phyloP scores from a whole-genome alignment of 768 basidiomycete genomes.

The Termitomyces eurrhizus region DNA sequence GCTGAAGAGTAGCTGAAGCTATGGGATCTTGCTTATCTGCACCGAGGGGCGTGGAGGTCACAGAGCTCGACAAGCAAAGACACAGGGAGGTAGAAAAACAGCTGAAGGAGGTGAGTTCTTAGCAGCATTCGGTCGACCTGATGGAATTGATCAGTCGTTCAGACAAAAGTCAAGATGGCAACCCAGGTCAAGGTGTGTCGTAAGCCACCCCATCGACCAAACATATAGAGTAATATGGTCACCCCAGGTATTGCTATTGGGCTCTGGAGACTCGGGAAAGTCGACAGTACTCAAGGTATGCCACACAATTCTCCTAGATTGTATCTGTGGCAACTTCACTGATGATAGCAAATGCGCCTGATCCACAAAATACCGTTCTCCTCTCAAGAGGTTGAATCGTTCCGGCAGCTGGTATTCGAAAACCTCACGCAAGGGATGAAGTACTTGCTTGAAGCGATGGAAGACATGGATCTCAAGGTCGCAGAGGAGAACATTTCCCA shows the following conservation, averaged over 20 bases:
- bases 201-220: background rate
- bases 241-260: constrained; percentile 75
- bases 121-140: constrained; percentile 3
- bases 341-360: constrained; percentile 88
- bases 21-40: constrained; percentile 86
- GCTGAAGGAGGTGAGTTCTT: constrained; percentile 60
- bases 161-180: constrained; percentile 75
- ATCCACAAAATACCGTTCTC: constrained; percentile 89
- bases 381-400: constrained; percentile 77
- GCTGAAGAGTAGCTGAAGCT: constrained; percentile 2
- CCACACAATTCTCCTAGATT: background rate
- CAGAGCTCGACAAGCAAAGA: constrained; percentile 63
- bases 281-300: constrained; percentile 83
- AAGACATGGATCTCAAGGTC: constrained; percentile 80
- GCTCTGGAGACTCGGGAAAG: constrained; percentile 93
- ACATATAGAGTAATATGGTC: background rate
- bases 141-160: constrained; percentile 3
- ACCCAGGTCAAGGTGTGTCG: constrained; percentile 68
- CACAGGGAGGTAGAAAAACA: constrained; percentile 74
- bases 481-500: constrained; percentile 54
- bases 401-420: constrained; percentile 88
- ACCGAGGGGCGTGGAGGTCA: constrained; percentile 47
- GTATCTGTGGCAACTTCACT: background rate
- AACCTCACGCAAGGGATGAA: constrained; percentile 87
- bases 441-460: constrained; percentile 82